phyloP scores from a whole-genome alignment of 2,329 filamentous ascomycete genomes.

The Fusarium sp. region DNA sequence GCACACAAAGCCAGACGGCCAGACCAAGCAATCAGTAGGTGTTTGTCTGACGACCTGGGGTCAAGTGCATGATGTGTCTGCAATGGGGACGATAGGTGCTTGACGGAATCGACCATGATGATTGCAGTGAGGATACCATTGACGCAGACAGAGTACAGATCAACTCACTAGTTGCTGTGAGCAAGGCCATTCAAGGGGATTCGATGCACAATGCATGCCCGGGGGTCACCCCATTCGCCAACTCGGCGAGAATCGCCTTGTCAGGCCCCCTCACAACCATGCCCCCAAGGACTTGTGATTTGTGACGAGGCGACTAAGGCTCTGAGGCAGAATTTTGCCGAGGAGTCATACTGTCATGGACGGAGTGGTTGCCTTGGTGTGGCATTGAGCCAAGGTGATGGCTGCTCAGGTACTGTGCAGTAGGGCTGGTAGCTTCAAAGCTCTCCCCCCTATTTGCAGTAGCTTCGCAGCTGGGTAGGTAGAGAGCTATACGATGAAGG shows the following conservation, averaged over 20 bases:
- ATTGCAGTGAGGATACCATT: constrained; percentile 4
- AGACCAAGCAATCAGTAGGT: constrained; percentile 1
- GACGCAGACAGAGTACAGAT: constrained; percentile 1
- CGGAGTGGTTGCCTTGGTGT: constrained; percentile 24
- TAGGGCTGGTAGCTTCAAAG: constrained; percentile 10
- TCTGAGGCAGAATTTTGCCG: constrained; percentile 15
- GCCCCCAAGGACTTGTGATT: constrained; percentile 27
- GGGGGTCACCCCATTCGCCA: constrained; percentile 27
- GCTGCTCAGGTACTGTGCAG: constrained; percentile 12
- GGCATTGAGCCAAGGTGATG: constrained; percentile 12
- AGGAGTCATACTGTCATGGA: constrained; percentile 18
- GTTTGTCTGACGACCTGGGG: neutral
- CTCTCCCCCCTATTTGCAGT: no score
- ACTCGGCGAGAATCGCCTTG: constrained; percentile 29
- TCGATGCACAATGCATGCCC: constrained; percentile 23
- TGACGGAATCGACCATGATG: neutral
- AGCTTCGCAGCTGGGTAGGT: no score
- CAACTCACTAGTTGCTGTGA: neutral
- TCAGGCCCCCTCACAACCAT: constrained; percentile 24
- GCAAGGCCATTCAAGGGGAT: constrained; percentile 4
- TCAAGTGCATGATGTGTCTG: constrained; percentile 12
- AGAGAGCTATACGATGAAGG: neutral
- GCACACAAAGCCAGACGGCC: neutral
- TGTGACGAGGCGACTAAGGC: constrained; percentile 22
- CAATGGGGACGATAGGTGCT: constrained; percentile 2